These are phyloP conservation scores for Trichoderma citrinoviride DNA, from an alignment of 2,329 filamentous ascomycete genomes.

Conservation along the genomic window DNA sequence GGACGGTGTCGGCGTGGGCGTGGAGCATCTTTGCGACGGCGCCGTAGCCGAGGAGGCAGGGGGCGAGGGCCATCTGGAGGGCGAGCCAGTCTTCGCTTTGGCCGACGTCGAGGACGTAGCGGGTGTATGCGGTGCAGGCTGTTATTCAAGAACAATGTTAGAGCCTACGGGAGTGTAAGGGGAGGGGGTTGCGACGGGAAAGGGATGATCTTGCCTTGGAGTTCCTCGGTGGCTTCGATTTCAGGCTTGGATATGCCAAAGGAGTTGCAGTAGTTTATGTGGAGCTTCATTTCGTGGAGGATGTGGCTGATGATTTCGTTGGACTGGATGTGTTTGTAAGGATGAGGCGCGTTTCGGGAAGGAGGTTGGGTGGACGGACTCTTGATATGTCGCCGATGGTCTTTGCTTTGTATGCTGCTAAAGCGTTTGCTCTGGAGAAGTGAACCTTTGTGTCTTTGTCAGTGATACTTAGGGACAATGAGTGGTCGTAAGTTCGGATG, in stretches of 20 bases:
- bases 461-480: background rate
- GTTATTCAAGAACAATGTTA: background rate
- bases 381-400: conserved; percentile 68
- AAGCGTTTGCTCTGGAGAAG: conserved; percentile 80
- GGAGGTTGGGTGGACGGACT: conserved; percentile 44
- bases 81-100: conserved; percentile 85
- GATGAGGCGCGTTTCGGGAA: background rate
- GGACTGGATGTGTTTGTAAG: conserved; percentile 30
- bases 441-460: conserved; percentile 57
- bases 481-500: background rate
- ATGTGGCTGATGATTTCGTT: conserved; percentile 70
- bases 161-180: background rate
- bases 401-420: conserved; percentile 82
- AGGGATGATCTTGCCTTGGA: conserved; percentile 53
- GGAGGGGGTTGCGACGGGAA: background rate
- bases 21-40: conserved; percentile 71
- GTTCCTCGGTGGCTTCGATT: conserved; percentile 71
- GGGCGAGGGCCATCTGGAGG: conserved; percentile 78
- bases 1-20: conserved; percentile 57
- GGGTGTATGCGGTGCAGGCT: conserved; percentile 79
- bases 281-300: conserved; percentile 74
- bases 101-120: conserved; percentile 86
- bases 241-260: conserved; percentile 75
- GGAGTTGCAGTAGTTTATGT: conserved; percentile 75
- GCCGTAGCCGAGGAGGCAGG: conserved; percentile 87